Evolutionary conservation across 2,329 filamentous ascomycete genomes (phyloP), one percentile per base, ranked within the genome.

Genomic region (Arachnomyces sp.): DNA sequence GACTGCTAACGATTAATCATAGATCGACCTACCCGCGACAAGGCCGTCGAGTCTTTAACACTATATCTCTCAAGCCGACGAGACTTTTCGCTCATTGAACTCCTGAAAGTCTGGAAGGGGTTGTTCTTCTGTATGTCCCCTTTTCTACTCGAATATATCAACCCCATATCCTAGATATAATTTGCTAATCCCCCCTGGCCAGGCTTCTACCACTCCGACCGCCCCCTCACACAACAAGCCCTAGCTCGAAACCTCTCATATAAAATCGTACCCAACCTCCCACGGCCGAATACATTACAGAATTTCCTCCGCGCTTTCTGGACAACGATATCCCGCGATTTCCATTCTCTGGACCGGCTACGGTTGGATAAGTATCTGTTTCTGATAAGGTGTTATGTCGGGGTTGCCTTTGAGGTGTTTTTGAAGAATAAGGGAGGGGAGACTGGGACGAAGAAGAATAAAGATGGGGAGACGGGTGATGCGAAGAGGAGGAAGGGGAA

Each of bases 281-380:
- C 77, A 30, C 56, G 57, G 65, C 21, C 21, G 9, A 42, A 63
- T 29, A 64, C 61, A 12, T 51, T 66, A 4, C 60, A 67, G 34
- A 62, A 63, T 2, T 72, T 73, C 55, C 68, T 84, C 45, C 69
- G 68, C 44, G 82, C 72, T 18, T 87, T 86, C 65, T 87, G 82
- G 82, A 72, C 76, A 49, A 84, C 81, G 7, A 74, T 88, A 61
- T 70, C 75, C 34, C 65, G 74, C 34, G 79, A 86, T 63, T 88
- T 82, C 77, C 77, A 76, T 18, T 68, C 71, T 33, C 80, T 88
- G 45, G 84, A 88, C 59, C 78, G 83, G 7, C 65, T 85, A 49
- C 77, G 86, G 31, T 82, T 96, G 70, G 88, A 98, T 66, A 98
- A 98, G 70, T 96, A 93, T 57, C 68, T 98, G 42, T 74, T 89